Conservation (phyloP, 2,329 filamentous ascomycete species). For the Alternaria atra region DNA sequence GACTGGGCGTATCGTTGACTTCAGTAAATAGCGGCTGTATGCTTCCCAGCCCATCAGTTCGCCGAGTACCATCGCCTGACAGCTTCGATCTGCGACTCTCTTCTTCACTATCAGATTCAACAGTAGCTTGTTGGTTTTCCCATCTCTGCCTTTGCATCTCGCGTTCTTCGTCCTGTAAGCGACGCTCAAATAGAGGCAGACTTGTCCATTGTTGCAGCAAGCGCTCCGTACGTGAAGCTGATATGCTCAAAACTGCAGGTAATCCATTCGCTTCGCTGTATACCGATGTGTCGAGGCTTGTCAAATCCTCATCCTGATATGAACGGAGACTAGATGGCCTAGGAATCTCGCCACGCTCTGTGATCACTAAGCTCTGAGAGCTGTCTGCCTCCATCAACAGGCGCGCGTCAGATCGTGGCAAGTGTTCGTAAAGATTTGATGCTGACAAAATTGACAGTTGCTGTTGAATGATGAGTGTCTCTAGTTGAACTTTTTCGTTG, state of each 20-base stretch:
- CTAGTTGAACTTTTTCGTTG: slow-evolving; percentile 50
- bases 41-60: slow-evolving; percentile 27
- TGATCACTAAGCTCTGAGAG: slow-evolving; percentile 35
- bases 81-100: slow-evolving; percentile 27
- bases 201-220: slow-evolving; percentile 47
- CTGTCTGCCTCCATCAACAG: slow-evolving; percentile 44
- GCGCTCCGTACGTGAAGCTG: slow-evolving; percentile 35
- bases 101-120: slow-evolving; percentile 49
- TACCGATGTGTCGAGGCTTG: slow-evolving; percentile 31
- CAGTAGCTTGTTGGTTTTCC: slow-evolving; percentile 43
- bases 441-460: slow-evolving; percentile 47
- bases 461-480: slow-evolving; percentile 51
- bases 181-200: slow-evolving; percentile 42
- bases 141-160: slow-evolving; percentile 33
- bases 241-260: slow-evolving; percentile 32
- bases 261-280: slow-evolving; percentile 36
- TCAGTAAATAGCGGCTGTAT: slow-evolving; percentile 44
- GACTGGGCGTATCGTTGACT: slow-evolving; percentile 30
- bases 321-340: slow-evolving; percentile 35
- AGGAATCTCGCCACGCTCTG: slow-evolving; percentile 16
- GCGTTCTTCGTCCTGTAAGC: slow-evolving; percentile 36
- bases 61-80: slow-evolving; percentile 17
- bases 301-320: slow-evolving; percentile 42
- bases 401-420: slow-evolving; percentile 21
- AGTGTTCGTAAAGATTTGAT: slow-evolving; percentile 27